Conservation (phyloP, 805 yeast species). For the Maudiozyma turicensis region DNA sequence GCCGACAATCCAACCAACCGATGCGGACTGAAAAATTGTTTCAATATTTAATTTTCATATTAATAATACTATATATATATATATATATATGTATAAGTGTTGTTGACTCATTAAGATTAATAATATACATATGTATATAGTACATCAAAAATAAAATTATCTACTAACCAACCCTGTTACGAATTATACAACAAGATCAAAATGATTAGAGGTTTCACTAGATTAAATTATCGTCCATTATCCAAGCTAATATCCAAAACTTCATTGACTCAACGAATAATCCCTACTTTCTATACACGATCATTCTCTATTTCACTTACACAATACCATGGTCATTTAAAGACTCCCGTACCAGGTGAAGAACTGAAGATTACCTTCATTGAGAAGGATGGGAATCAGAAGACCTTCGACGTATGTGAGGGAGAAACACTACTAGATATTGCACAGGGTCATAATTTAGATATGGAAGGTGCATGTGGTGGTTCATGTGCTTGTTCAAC, state of each 20-base stretch:
- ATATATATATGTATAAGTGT: too few relatives aligned
- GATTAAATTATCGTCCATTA: neutral
- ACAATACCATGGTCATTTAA: slow-evolving; percentile 68
- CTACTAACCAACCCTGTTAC: too few relatives aligned
- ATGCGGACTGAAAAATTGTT: too few relatives aligned
- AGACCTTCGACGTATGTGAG: slow-evolving; percentile 74
- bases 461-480: slow-evolving; percentile 98
- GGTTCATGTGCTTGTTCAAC: slow-evolving; percentile 99
- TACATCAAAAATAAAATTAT: too few relatives aligned
- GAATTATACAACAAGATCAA: too few relatives aligned
- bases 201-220: too few relatives aligned
- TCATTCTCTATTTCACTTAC: slow-evolving; percentile 19
- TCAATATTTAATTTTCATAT: too few relatives aligned
- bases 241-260: neutral
- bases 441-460: slow-evolving; percentile 87
- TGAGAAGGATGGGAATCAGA: slow-evolving; percentile 81
- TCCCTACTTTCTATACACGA: neutral
- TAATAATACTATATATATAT: too few relatives aligned
- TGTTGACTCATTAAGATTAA: too few relatives aligned
- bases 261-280: neutral
- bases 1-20: too few relatives aligned
- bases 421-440: slow-evolving; percentile 90
- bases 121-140: too few relatives aligned
- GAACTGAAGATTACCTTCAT: slow-evolving; percentile 81
- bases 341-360: slow-evolving; percentile 88